phyloP scores from a whole-genome alignment of 2,329 filamentous ascomycete species.

The Sclerotinia borealis region DNA sequence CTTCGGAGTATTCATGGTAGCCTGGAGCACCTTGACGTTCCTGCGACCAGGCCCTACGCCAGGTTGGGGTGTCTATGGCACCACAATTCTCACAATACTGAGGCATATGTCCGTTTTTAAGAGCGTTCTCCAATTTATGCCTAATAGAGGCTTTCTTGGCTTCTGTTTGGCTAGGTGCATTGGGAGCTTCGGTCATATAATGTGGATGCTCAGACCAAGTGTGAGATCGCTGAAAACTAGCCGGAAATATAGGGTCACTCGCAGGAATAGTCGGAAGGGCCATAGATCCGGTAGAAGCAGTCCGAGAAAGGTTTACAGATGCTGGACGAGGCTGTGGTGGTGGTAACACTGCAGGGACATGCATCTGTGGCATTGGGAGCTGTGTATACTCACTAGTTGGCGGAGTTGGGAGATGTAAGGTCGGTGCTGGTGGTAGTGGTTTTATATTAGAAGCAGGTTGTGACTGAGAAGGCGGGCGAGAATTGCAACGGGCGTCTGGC shows the following conservation, averaged over 20 bases:
- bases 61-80: constrained; percentile 91
- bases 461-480: constrained; percentile 4
- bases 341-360: constrained; percentile 14
- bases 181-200: constrained; percentile 33
- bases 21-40: constrained; percentile 63
- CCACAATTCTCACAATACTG: constrained; percentile 90
- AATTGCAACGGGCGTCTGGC: constrained; percentile 14
- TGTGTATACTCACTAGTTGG: constrained; percentile 11
- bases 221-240: constrained; percentile 37
- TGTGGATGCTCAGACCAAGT: constrained; percentile 42
- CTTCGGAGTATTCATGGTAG: constrained; percentile 65
- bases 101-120: constrained; percentile 77
- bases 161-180: constrained; percentile 11
- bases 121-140: constrained; percentile 53
- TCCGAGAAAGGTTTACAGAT: constrained; percentile 33
- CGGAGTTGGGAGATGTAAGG: constrained; percentile 7
- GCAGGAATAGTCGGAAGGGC: constrained; percentile 37
- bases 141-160: constrained; percentile 34
- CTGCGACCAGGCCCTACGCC: constrained; percentile 89
- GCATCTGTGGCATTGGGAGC: constrained; percentile 6
- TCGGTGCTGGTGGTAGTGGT: constrained; percentile 3
- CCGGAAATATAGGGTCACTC: constrained; percentile 46
- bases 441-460: neutral
- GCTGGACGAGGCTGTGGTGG: constrained; percentile 37
- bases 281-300: constrained; percentile 29